phyloP scores from a whole-genome alignment of 2,329 filamentous ascomycete species.

The Plectosphaerella cucumerina region DNA sequence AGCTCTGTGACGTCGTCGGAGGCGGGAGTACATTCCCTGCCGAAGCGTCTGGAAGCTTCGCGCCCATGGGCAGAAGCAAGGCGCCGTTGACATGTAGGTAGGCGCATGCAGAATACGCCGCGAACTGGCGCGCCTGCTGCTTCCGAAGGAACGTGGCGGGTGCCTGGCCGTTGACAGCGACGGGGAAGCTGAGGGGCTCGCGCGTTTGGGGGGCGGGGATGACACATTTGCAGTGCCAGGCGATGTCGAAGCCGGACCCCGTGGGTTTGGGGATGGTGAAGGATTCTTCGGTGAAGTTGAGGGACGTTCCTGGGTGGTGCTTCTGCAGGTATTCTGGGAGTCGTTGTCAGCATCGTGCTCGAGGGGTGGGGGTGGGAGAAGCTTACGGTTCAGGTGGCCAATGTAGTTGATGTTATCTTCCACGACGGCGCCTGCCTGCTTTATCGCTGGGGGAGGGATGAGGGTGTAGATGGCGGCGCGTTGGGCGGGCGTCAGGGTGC shows the following conservation, averaged over 20 bases:
- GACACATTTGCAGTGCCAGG: constrained; percentile 20
- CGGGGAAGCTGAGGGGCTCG: no score
- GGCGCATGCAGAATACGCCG: no score
- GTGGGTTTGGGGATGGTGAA: constrained; percentile 3
- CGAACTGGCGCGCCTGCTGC: no score
- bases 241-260: not conserved
- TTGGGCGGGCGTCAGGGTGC: constrained; percentile 32
- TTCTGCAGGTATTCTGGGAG: constrained; percentile 12
- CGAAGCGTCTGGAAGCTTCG: no score
- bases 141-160: no score
- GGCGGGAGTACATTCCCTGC: no score
- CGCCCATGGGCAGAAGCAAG: no score
- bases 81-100: no score
- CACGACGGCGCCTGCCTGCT: constrained; percentile 14
- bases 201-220: constrained; percentile 17
- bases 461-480: constrained; percentile 35
- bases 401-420: constrained; percentile 31
- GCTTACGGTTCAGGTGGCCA: constrained; percentile 30
- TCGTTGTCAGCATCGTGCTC: not conserved
- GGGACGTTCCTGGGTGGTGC: constrained; percentile 7
- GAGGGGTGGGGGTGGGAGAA: not conserved
- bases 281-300: constrained; percentile 17
- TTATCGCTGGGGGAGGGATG: constrained; percentile 17
- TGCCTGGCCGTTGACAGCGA: no score
- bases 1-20: no score